Evolutionary conservation across 2,329 filamentous ascomycete species (phyloP), one percentile per base, ranked within the genome.

Genomic region (Ophiobolus disseminans): DNA sequence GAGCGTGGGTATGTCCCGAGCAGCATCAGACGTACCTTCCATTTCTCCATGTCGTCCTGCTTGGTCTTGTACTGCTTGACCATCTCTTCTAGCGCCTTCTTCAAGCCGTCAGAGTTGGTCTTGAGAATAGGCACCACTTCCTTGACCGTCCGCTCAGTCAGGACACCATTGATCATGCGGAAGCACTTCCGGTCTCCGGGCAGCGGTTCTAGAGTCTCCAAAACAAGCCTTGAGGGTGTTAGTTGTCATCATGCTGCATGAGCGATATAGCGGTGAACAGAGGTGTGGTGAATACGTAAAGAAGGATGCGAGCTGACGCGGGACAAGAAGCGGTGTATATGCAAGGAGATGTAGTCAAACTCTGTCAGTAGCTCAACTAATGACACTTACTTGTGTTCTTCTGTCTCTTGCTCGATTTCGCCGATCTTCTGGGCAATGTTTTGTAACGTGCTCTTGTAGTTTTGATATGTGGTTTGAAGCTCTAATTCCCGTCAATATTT

Each of bases 31-130:
- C 85, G 49, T 77, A 95, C 93, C 90, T 99, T 99, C 94, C 94
- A 99, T 75, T 88, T 92, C 73, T 99, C 93, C 80, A 99, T 84
- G 70, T 99, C 94, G 32, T 91, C 86, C 74, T 99, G 92, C 76
- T 96, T 96, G 23, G 81, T 78, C 80, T 96, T 96, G 81, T 97
- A 97, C 77, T 96, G 91, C 82, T 96, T 97, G 60, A 97, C 84
- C 57, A 99, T 78, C 72, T 97, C 93, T 57, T 97, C 92, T 45
- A 97, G 80, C 22, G 97, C 91, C 77, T 96, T 95, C 76, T 89
- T 94, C 70, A 99, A 73, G 1, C 94, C 93, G 56, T 97, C 93
- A 20, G 91, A 89, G 72, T 99, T 97, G 16, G 91, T 97, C 77
- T 91, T 88, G 53, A 99, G 81, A 20, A 91, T 89, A 5, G 94